Evolutionary conservation across 305 asterid species (phyloP).

Genomic region (Solanum hybrid): DNA sequence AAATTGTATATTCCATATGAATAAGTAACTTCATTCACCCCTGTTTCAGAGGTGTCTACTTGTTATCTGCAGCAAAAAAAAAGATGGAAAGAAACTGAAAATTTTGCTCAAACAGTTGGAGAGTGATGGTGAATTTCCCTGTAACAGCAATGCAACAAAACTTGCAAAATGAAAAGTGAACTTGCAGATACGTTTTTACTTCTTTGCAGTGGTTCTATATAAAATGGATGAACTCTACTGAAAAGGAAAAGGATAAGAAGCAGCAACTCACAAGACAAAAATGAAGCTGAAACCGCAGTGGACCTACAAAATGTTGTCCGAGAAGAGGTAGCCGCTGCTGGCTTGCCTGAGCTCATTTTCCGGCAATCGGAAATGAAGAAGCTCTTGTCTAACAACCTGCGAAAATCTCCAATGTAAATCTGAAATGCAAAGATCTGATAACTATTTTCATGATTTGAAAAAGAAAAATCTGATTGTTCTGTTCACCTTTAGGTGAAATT

Average conservation of each 20-base stretch:
- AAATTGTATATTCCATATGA: background rate
- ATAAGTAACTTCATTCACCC: background rate
- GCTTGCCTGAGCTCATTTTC: conserved; percentile 30
- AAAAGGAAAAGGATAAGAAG: background rate
- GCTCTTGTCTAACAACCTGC: conserved; percentile 62
- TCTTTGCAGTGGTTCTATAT: background rate
- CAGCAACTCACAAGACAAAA: conserved; percentile 28
- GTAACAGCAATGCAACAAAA: background rate
- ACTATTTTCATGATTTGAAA: background rate
- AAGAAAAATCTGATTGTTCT: background rate
- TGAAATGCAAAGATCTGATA: background rate
- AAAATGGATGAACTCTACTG: background rate
- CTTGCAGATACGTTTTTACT: background rate
- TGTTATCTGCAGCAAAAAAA: background rate
- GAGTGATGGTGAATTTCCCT: background rate
- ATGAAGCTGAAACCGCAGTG: conserved; percentile 4
- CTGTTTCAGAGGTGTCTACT: background rate
- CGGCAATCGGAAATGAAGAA: conserved; percentile 27
- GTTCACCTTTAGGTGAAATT: background rate
- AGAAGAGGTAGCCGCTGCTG: conserved; percentile 22
- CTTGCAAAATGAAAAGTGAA: background rate
- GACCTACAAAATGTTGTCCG: conserved; percentile 19
- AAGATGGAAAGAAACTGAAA: background rate
- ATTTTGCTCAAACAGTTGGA: background rate
- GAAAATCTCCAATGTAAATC: background rate